phyloP scores from a whole-genome alignment of 148 eudicot species.

The Chenopodium suecicum region DNA sequence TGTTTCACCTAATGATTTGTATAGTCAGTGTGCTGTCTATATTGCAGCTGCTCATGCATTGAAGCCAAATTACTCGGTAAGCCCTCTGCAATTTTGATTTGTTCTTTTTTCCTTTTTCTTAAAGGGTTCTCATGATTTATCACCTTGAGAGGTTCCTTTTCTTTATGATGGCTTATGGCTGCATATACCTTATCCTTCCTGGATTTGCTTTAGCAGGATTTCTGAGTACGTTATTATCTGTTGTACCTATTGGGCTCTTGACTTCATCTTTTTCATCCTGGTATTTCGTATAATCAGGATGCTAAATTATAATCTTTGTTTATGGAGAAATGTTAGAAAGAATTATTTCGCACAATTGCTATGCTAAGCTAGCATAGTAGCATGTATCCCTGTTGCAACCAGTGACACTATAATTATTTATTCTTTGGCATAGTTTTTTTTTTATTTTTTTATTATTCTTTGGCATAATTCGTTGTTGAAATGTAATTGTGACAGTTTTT shows the following conservation, averaged over 20 bases:
- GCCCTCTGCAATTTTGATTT: conserved; percentile 17
- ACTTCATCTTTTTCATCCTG: not conserved
- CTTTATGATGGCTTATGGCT: not conserved
- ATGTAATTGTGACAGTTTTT: conserved; percentile 16
- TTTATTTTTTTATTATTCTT: not conserved
- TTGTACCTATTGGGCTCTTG: not conserved
- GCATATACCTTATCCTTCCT: not conserved
- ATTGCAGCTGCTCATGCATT: conserved; percentile 97
- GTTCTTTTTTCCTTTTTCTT: not conserved
- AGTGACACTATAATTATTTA: not conserved
- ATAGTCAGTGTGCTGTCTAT: conserved; percentile 80
- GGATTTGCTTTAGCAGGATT: not conserved
- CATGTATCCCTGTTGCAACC: not conserved
- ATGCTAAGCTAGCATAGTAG: not conserved
- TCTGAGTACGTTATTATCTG: not conserved
- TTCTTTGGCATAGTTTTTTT: not conserved
- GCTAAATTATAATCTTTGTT: not conserved
- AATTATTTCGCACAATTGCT: not conserved
- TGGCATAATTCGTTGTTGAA: not conserved
- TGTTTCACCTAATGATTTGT: conserved; percentile 71
- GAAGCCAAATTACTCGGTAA: conserved; percentile 81
- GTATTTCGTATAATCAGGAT: not conserved
- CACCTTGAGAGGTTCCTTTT: not conserved
- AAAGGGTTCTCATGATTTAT: not conserved
- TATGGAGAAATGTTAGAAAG: not conserved